phyloP scores from a whole-genome alignment of 2,329 filamentous ascomycete species.

The Fusarium sp. region DNA sequence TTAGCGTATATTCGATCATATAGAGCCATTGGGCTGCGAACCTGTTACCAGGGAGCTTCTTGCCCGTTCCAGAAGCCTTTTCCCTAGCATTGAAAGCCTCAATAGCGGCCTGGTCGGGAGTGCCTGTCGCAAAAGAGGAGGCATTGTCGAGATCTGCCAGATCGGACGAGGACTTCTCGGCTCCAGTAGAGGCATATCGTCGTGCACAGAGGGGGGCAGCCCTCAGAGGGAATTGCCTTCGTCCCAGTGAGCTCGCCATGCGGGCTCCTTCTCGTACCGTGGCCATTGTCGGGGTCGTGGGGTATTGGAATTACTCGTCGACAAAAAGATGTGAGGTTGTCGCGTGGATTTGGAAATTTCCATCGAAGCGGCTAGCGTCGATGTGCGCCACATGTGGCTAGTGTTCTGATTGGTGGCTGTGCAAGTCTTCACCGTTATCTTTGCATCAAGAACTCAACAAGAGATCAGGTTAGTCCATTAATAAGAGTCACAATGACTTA shows the following conservation, averaged over 20 bases:
- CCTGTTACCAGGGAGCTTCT: conserved; percentile 61
- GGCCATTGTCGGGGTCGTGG: conserved; percentile 50
- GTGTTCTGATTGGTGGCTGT: neutral
- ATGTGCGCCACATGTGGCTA: conserved; percentile 38
- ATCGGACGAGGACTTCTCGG: conserved; percentile 48
- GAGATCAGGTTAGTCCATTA: neutral
- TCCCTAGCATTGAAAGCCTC: conserved; percentile 56
- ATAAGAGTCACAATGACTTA: neutral
- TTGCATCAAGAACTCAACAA: neutral
- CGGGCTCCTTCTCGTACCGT: conserved; percentile 56
- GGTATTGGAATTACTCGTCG: conserved; percentile 28
- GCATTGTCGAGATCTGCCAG: conserved; percentile 63
- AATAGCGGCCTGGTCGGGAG: conserved; percentile 52
- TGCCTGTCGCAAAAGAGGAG: conserved; percentile 60
- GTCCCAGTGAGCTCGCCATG: conserved; percentile 48
- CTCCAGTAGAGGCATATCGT: conserved; percentile 61
- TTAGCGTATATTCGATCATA: conserved; percentile 10
- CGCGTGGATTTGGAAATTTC: conserved; percentile 50
- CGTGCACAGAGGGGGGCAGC: conserved; percentile 44
- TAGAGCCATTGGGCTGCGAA: conserved; percentile 41
- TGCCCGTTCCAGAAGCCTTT: conserved; percentile 50
- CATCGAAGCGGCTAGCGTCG: conserved; percentile 41
- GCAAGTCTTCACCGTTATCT: neutral
- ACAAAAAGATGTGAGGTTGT: conserved; percentile 38
- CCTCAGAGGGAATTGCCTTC: conserved; percentile 44